Base-by-base conservation (phyloP, 768 basidiomycete genomes). In the Panellus pusillus region DNA sequence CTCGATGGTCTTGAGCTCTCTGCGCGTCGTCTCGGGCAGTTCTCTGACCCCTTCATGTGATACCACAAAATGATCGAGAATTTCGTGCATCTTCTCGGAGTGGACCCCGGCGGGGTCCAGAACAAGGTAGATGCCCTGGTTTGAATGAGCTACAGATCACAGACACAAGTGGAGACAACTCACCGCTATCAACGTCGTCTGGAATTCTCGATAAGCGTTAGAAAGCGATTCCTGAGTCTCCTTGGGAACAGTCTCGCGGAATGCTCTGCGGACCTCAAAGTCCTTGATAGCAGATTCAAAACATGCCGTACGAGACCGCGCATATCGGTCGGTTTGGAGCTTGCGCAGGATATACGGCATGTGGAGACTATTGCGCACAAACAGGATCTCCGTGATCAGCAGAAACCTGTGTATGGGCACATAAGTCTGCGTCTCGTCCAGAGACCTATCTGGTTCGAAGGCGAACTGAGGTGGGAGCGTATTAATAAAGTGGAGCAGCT, bases 261-360 rank as follows among this genome's bases (percentile, higher is more conserved):
- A 91, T 4, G 77, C 79, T 54, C 82, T 79, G 45, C 91, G 83
- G 55, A 93, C 83, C 60, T 85, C 78, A 65, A 89, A 94, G 67
- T 96, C 93, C 64, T 84, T 86, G 61, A 91, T 82, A 4, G 93
- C 91, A 12, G 91, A 91, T 57, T 96, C 91, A 63, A 96, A 95
- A 67, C 93, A 97, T 13, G 93, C 94, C 50, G 74, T 76, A 36
- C 93, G 76, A 9, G 94, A 96, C 28, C 86, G 84, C 37, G 81
- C 73, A 70, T 91, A 95, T 17, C 89, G 87, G 63, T 91, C 89
- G 37, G 87, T 87, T 64, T 81, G 79, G 43, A 93, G 77, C 43
- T 83, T 82, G 46, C 93, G 83, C 38, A 97, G 74, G 37, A 97
- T 77, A 69, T 95, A 97, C 2, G 94, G 94, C 28, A 94, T 82